Percentiles rank a stretch among this genome's conserved stretches.
Evolutionary conservation across 768 basidiomycete genomes (phyloP).

Genomic region (Lactarius trivialis): DNA sequence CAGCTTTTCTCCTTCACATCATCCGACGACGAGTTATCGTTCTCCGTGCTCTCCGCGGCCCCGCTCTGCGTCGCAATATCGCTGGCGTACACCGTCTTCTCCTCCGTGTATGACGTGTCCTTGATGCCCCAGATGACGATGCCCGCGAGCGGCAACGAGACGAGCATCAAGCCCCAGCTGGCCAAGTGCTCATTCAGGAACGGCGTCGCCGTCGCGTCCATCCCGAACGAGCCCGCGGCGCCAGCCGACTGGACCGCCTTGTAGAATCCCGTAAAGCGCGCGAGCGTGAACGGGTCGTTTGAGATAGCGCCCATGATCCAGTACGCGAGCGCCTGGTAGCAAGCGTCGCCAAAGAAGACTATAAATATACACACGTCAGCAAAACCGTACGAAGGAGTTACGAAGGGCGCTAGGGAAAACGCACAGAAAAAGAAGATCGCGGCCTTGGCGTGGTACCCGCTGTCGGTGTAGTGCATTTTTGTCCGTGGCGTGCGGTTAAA

Average conservation of each 20-base stretch:
- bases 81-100: constrained; percentile 29
- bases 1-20: background rate
- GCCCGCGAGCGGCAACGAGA: constrained; percentile 32
- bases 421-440: constrained; percentile 37
- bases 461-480: constrained; percentile 32
- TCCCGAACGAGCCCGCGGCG: constrained; percentile 37
- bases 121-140: constrained; percentile 33
- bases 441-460: constrained; percentile 31
- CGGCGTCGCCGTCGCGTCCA: constrained; percentile 41
- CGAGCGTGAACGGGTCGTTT: constrained; percentile 42
- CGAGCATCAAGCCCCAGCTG: constrained; percentile 32
- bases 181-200: constrained; percentile 38
- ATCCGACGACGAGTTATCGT: background rate
- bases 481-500: constrained; percentile 28
- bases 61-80: constrained; percentile 19
- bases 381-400: too few species aligned
- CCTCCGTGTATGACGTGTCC: constrained; percentile 35
- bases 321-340: constrained; percentile 35
- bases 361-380: background rate
- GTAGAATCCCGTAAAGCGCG: constrained; percentile 40
- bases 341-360: constrained; percentile 37
- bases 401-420: too few species aligned
- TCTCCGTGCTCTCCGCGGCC: background rate
- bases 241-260: constrained; percentile 36
- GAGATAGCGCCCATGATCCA: constrained; percentile 39